Evolutionary conservation across 2,329 filamentous ascomycete species (phyloP).

Genomic region (Tolypocladium amazonense): DNA sequence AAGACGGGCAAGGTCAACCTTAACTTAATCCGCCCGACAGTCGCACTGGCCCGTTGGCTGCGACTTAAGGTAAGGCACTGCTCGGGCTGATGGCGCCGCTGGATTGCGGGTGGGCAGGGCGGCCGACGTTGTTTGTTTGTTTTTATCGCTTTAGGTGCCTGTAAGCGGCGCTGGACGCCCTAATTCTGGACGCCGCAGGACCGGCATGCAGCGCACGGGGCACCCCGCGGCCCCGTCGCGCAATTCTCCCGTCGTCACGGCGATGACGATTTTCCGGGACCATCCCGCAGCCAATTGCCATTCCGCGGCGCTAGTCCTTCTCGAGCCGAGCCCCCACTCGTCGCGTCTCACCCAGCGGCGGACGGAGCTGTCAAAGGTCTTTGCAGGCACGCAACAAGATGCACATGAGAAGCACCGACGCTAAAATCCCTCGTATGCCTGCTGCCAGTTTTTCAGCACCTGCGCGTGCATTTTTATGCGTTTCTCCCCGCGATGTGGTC

Average conservation of each 20-base stretch:
- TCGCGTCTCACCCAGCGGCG: constrained; percentile 8
- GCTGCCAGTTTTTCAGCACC: neutral
- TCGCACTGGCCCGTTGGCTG: constrained; percentile 1
- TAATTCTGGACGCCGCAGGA: constrained; percentile 1
- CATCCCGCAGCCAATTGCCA: neutral
- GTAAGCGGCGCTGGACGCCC: constrained; percentile 6
- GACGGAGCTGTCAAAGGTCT: neutral
- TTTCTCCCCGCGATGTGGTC: too few species aligned
- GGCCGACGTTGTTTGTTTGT: constrained; percentile 22
- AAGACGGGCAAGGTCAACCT: neutral
- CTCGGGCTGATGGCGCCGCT: neutral
- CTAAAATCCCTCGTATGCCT: neutral
- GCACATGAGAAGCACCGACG: neutral
- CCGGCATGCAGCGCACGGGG: constrained; percentile 13
- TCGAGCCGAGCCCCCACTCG: neutral
- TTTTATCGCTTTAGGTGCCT: constrained; percentile 11
- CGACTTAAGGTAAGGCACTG: neutral
- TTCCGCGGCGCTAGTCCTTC: constrained; percentile 4
- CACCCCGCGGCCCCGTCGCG: constrained; percentile 6
- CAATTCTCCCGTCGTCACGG: constrained; percentile 19
- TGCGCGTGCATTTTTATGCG: neutral
- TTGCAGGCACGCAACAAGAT: neutral
- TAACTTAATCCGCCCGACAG: neutral
- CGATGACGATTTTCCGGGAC: constrained; percentile 17
- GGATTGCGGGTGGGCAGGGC: neutral